phyloP scores from a whole-genome alignment of 2,329 filamentous ascomycete genomes.

The Sporothrix pallida region DNA sequence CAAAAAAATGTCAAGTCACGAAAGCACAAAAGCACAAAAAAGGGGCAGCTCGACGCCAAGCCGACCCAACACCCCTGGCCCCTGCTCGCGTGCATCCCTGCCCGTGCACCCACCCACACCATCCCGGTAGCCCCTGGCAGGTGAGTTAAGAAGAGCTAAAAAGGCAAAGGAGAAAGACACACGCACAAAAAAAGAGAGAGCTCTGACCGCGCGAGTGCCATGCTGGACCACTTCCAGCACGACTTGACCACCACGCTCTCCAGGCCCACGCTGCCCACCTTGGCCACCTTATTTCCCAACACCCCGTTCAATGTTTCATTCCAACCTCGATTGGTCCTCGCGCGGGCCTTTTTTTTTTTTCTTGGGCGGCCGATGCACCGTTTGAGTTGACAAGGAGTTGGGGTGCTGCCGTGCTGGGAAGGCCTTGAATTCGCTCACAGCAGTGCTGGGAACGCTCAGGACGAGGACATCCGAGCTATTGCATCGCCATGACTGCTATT shows the following conservation, averaged over 20 bases:
- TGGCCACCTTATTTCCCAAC: slow-evolving; percentile 36
- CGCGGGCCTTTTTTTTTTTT: background rate
- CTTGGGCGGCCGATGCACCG: background rate
- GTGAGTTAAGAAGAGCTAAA: background rate
- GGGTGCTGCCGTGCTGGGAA: background rate
- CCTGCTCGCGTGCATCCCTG: slow-evolving; percentile 27
- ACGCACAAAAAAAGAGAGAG: background rate
- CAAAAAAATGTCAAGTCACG: background rate
- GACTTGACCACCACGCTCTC: background rate
- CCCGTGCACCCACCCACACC: slow-evolving; percentile 26
- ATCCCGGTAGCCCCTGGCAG: slow-evolving; percentile 25
- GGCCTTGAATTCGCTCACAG: too few relatives aligned
- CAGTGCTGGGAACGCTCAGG: too few relatives aligned
- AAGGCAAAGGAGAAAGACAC: background rate
- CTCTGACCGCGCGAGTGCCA: slow-evolving; percentile 28
- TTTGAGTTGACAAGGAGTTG: background rate
- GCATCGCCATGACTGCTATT: slow-evolving; percentile 7
- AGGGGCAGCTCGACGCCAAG: slow-evolving; percentile 29
- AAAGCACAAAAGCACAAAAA: slow-evolving; percentile 21
- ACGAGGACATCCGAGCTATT: slow-evolving; percentile 1
- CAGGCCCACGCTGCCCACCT: slow-evolving; percentile 7
- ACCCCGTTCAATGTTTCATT: slow-evolving; percentile 29
- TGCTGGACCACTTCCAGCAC: too few relatives aligned
- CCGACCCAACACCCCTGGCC: slow-evolving; percentile 8
- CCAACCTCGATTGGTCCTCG: slow-evolving; percentile 17